Base-by-base conservation (phyloP, 805 yeast species). In the Cyberlindnera nakhonratchasimensis region DNA sequence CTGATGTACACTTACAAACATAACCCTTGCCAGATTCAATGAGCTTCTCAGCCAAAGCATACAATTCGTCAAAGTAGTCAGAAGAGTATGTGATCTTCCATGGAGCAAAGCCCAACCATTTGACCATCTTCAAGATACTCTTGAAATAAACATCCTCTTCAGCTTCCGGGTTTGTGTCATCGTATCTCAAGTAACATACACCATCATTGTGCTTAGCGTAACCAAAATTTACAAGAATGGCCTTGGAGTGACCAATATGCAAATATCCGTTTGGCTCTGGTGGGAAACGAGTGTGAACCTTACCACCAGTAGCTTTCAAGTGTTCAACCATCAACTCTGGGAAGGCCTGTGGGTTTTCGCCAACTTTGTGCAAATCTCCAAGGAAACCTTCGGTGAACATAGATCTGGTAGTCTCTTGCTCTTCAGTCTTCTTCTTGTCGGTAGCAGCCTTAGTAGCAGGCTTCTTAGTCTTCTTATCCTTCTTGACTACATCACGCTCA, bases 121-220 rank as follows among this genome's bases (percentile, higher is more conserved):
- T 73, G 39, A 93, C 84, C 79, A 91, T 86, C 49, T 80, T 81
- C 59, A 78, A 70, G 47, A 93, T 93, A 35, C 95, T 81, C 52
- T 78, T 80, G 65, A 93, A 88, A 63, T 85, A 93, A 42, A 79
- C 79, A 54, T 89, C 96, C 54, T 93, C 97, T 68, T 93, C 99
- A 34, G 97, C 96, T 67, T 93, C 99, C 2, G 99, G 99, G 59
- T 93, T 93, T 25, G 99, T 93, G 62, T 93, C 99, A 65, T 93
- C 99, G 57, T 80, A 93, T 64, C 99, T 78, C 63, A 93, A 74
- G 62, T 89, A 88, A 65, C 99, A 93, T 40, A 77, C 72, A 50
- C 99, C 99, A 48, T 78, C 75, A 63, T 89, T 73, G 67, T 70
- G 83, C 61, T 85, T 82, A 30, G 99, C 99, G 64, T 74, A 93